phyloP scores from a whole-genome alignment of 1,284 basidiomycete genomes.

The Pascua guehoae region DNA sequence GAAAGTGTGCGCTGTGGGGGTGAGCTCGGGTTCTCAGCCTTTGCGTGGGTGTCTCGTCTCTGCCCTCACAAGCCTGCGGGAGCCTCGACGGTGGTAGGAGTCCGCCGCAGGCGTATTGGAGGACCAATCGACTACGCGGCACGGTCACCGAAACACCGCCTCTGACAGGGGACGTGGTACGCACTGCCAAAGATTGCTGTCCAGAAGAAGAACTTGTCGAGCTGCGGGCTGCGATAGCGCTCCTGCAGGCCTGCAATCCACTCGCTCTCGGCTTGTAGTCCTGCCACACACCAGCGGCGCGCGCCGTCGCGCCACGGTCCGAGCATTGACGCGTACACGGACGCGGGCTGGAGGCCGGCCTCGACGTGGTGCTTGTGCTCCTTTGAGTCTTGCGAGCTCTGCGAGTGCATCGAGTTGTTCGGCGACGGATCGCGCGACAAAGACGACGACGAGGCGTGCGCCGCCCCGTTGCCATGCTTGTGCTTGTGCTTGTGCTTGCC shows the following conservation, averaged over 20 bases:
- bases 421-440: too few species aligned
- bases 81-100: too few species aligned
- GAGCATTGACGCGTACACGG: slow-evolving; percentile 63
- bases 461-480: too few species aligned
- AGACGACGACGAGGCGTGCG: too few species aligned
- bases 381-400: too few species aligned
- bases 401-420: too few species aligned
- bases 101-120: not conserved
- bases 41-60: not conserved
- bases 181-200: slow-evolving; percentile 74
- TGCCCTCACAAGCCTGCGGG: not conserved
- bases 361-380: slow-evolving; percentile 13
- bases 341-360: slow-evolving; percentile 47
- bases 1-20: slow-evolving; percentile 69
- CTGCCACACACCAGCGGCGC: slow-evolving; percentile 59
- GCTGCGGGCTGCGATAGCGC: slow-evolving; percentile 59
- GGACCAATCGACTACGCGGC: too few species aligned
- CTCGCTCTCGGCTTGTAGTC: slow-evolving; percentile 63
- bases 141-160: too few species aligned
- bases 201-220: slow-evolving; percentile 87
- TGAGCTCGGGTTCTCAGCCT: not conserved
- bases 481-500: too few species aligned
- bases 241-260: slow-evolving; percentile 71
- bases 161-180: slow-evolving; percentile 8
- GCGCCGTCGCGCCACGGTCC: slow-evolving; percentile 66